Percentiles rank a stretch among this genome's conserved stretches.
phyloP scores from a whole-genome alignment of 1,284 basidiomycete species.

The Clitocybe nebularis region DNA sequence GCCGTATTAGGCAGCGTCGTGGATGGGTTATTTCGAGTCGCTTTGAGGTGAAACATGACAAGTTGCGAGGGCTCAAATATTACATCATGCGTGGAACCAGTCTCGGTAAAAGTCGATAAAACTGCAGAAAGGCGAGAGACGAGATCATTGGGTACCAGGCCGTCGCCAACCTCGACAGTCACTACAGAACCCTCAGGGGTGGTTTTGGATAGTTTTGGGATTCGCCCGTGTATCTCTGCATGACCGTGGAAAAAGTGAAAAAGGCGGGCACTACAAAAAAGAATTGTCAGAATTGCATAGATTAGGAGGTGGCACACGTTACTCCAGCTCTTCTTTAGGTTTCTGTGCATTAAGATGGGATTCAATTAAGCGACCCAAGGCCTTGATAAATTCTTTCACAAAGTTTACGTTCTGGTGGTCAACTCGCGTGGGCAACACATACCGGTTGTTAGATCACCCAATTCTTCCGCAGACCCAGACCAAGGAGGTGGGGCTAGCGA shows the following conservation, averaged over 20 bases:
- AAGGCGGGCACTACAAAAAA: conserved; percentile 20
- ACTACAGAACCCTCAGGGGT: conserved; percentile 29
- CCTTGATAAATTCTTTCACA: conserved; percentile 28
- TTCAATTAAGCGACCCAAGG: conserved; percentile 28
- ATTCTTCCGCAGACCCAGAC: conserved; percentile 18
- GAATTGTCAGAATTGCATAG: background rate
- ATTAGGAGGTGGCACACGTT: conserved; percentile 2
- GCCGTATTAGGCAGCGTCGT: conserved; percentile 15
- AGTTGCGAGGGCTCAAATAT: conserved; percentile 60
- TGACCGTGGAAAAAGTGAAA: conserved; percentile 32
- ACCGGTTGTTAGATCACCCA: conserved; percentile 32
- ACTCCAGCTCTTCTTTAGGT: conserved; percentile 25
- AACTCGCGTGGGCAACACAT: conserved; percentile 2
- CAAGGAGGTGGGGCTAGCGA: conserved; percentile 26
- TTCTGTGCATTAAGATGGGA: conserved; percentile 26
- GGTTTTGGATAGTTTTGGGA: conserved; percentile 18
- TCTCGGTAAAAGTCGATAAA: conserved; percentile 31
- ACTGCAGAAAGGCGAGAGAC: conserved; percentile 52
- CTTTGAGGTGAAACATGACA: conserved; percentile 53
- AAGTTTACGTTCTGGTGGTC: too few species aligned
- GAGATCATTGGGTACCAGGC: conserved; percentile 46
- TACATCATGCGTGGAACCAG: conserved; percentile 40
- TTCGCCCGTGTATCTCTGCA: conserved; percentile 22
- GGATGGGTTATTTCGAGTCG: conserved; percentile 10
- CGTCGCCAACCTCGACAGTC: conserved; percentile 28